A percentile compares a stretch with the other conserved stretches of the same genome.
phyloP scores from a whole-genome alignment of 2,329 filamentous ascomycete species.

The Claviceps pusilla region DNA sequence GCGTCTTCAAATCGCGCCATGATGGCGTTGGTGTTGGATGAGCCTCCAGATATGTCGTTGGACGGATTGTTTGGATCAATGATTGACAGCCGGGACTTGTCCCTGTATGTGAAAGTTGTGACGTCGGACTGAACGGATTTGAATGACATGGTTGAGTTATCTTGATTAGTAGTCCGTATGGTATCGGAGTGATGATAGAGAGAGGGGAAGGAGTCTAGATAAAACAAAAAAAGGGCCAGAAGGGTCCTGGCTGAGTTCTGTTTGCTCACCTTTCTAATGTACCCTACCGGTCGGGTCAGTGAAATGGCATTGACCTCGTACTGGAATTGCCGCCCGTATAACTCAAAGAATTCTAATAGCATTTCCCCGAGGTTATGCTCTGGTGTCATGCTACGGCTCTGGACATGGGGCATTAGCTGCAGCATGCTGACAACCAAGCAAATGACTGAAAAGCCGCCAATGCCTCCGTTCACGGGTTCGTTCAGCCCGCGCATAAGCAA shows the following conservation, averaged over 20 bases:
- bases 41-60: constrained; percentile 87
- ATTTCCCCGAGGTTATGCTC: constrained; percentile 63
- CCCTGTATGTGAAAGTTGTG: constrained; percentile 37
- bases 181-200: too few relatives aligned
- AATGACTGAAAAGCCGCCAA: constrained; percentile 87
- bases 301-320: constrained; percentile 55
- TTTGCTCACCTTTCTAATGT: constrained; percentile 58
- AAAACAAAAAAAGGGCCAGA: not conserved
- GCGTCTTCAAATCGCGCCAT: constrained; percentile 55
- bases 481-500: constrained; percentile 79
- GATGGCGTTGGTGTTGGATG: constrained; percentile 53
- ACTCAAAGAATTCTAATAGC: constrained; percentile 73
- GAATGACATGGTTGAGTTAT: not conserved
- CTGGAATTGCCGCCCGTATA: constrained; percentile 76
- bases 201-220: not conserved
- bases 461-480: constrained; percentile 77
- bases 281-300: constrained; percentile 53
- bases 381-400: constrained; percentile 42
- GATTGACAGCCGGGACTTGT: constrained; percentile 60
- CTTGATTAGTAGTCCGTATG: not conserved
- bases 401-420: constrained; percentile 59
- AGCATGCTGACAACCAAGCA: constrained; percentile 85
- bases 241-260: not conserved
- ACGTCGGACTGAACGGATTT: constrained; percentile 25
- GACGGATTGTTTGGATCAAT: constrained; percentile 74